Percentiles rank a stretch among this genome's conserved stretches.
Conservation (phyloP, 495 filamentous ascomycete species). For the Hamigera avellanea region DNA sequence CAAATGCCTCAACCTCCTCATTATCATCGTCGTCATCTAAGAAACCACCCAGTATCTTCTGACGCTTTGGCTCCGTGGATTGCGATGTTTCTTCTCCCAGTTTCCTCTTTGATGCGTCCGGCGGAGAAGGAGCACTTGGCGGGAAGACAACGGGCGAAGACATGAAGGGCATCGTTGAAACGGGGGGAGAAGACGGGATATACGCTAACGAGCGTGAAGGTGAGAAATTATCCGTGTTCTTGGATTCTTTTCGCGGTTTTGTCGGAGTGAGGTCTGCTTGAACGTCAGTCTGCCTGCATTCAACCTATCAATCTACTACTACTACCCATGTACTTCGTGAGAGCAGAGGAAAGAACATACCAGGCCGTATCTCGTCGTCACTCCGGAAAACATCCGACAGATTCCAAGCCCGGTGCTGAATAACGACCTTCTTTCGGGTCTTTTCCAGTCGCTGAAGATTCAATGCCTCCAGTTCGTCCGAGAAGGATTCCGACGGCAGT, state of each 20-base stretch:
- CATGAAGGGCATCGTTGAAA: conserved; percentile 44
- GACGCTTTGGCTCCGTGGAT: conserved; percentile 25
- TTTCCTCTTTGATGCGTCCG: conserved; percentile 34
- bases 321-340: too few relatives aligned
- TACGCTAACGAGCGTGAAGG: conserved; percentile 7
- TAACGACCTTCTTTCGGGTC: conserved; percentile 45
- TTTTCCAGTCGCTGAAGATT: conserved; percentile 38
- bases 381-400: conserved; percentile 50
- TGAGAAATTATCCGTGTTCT: conserved; percentile 9
- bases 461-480: conserved; percentile 53
- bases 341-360: conserved; percentile 18
- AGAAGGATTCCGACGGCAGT: conserved; percentile 29
- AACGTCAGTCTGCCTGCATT: too few relatives aligned
- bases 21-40: conserved; percentile 27
- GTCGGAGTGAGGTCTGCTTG: conserved; percentile 31
- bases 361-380: conserved; percentile 42
- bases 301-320: too few relatives aligned
- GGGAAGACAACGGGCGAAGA: conserved; percentile 53
- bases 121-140: conserved; percentile 37
- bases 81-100: conserved; percentile 26
- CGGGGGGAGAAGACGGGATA: conserved; percentile 23
- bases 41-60: conserved; percentile 36
- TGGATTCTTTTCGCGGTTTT: conserved; percentile 6
- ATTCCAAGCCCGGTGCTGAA: conserved; percentile 51
- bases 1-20: conserved; percentile 20